Evolutionary conservation across 2,329 filamentous ascomycete species (phyloP), one percentile per base, ranked within the genome.

Genomic region (Aspergillus ochraceus): DNA sequence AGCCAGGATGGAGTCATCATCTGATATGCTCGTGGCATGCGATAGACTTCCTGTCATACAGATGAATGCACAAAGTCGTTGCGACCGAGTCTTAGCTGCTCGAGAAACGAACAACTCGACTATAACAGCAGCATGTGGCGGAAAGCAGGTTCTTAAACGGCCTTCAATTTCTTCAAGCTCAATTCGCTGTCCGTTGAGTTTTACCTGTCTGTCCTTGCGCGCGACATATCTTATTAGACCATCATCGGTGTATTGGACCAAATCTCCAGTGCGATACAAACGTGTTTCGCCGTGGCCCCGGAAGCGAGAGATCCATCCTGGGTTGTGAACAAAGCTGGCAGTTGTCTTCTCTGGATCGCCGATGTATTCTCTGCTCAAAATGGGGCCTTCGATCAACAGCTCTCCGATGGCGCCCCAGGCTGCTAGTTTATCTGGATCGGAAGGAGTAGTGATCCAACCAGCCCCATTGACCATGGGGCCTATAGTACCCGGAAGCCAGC

Each of bases 131-230:
- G 19, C 19, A 24, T 24, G 22, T 20, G 19, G 19, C 19, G 19
- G 19, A 9, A 47, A 14, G 19, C 19, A 22, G 9, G 11, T 22
- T n/a, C 42, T 29, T 11, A 55, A 26, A 9, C 49, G 53, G 12
- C 46, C 22, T 47, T 55, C 53, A 9, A 55, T 24, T 19, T 55
- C 53, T 4, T 26, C 53, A n/a, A 55, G 53, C 26, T 55, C 53
- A 11, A 55, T 26, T 2, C 53, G n/a, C 14, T 55, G 53, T 2
- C 53, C 53, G 24, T 49, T 47, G 9, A 55, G 39, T n/a, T 55
- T 55, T 8, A 55, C 42, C 19, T 55, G 53, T 2, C 36, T 55
- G 14, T 55, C 53, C 12, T 42, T 45, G 19, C 53, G 39, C 17
- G 42, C 53, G 1, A 42, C 42, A 30, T 47, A 55, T 12, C 11